phyloP scores from a whole-genome alignment of 768 basidiomycete genomes.

The Neoboletus subvelutipes region DNA sequence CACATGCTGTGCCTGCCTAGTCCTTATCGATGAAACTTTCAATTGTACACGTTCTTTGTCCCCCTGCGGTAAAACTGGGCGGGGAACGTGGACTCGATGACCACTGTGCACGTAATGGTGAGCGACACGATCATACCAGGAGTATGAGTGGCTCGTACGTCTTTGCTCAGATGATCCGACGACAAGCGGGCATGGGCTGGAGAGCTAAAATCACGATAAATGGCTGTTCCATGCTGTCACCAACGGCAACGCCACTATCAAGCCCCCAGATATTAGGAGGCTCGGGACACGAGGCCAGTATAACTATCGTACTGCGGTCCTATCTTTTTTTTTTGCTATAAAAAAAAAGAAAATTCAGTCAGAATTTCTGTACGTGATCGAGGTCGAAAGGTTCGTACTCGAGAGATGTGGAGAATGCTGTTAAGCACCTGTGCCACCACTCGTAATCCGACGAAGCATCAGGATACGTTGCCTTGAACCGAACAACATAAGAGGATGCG shows the following conservation, averaged over 20 bases:
- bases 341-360: background rate
- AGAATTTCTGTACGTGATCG: background rate
- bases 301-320: background rate
- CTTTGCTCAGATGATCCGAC: conserved; percentile 14
- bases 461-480: background rate
- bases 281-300: background rate
- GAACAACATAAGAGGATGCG: background rate
- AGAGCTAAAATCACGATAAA: conserved; percentile 1
- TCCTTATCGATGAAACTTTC: background rate
- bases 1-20: background rate
- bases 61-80: background rate
- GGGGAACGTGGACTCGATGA: background rate
- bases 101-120: conserved; percentile 10
- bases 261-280: background rate
- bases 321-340: background rate
- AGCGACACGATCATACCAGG: background rate
- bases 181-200: background rate
- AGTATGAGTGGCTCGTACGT: conserved; percentile 3
- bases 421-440: background rate
- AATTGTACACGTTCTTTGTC: background rate
- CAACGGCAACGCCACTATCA: conserved; percentile 16
- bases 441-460: background rate
- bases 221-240: conserved; percentile 6
- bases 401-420: background rate
- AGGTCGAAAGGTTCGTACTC: background rate